Conservation (phyloP, 2,329 filamentous ascomycete genomes). For the Coniochaeta ligniaria region DNA sequence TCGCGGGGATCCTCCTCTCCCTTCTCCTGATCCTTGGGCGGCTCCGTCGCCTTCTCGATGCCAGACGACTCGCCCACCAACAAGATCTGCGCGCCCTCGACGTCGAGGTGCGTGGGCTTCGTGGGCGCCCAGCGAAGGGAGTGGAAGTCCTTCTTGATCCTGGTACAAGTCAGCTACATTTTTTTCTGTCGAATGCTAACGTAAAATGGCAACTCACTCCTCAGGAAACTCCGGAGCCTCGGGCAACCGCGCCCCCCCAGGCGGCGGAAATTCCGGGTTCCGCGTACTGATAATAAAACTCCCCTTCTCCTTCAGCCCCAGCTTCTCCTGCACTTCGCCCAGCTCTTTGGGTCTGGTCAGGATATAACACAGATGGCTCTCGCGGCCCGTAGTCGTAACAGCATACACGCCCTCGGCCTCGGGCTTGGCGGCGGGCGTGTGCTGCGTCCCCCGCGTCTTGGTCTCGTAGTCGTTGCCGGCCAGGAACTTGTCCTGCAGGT, state of each 20-base stretch:
- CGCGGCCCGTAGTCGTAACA: slow-evolving; percentile 59
- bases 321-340: slow-evolving; percentile 65
- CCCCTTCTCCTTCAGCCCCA: slow-evolving; percentile 65
- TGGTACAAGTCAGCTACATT: not conserved
- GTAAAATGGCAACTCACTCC: slow-evolving; percentile 56
- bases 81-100: slow-evolving; percentile 68
- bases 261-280: slow-evolving; percentile 66
- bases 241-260: slow-evolving; percentile 50
- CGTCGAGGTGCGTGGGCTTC: slow-evolving; percentile 66
- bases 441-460: slow-evolving; percentile 64
- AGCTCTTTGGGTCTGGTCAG: slow-evolving; percentile 65
- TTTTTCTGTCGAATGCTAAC: no score
- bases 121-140: slow-evolving; percentile 68
- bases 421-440: slow-evolving; percentile 62
- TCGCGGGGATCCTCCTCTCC: slow-evolving; percentile 59
- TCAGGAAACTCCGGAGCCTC: slow-evolving; percentile 63
- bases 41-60: slow-evolving; percentile 47
- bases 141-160: slow-evolving; percentile 40
- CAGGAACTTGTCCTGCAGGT: slow-evolving; percentile 69
- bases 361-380: slow-evolving; percentile 74
- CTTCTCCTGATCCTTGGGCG: slow-evolving; percentile 46
- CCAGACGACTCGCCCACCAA: slow-evolving; percentile 66
- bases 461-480: slow-evolving; percentile 63
- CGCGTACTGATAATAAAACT: slow-evolving; percentile 75
- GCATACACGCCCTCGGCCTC: slow-evolving; percentile 84